A percentile compares a stretch with the other conserved stretches of the same genome.
phyloP scores from a whole-genome alignment of 2,329 filamentous ascomycete genomes.

The Amesomyces nigricolor region DNA sequence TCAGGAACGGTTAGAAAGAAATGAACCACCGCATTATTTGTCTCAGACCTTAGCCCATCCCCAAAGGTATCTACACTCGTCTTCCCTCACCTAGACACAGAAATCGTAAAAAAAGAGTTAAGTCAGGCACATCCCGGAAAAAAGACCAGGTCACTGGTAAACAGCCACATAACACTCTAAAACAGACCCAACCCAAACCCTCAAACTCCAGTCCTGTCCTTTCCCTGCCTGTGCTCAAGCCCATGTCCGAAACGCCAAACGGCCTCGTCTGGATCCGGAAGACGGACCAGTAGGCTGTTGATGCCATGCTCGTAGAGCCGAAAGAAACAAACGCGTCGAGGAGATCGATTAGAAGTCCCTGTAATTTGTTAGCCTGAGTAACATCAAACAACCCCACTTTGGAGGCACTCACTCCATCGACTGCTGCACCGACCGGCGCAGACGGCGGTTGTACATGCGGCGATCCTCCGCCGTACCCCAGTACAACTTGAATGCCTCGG shows the following conservation, averaged over 20 bases:
- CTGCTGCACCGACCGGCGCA: slow-evolving; percentile 70
- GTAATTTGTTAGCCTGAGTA: neutral
- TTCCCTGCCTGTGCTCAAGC: slow-evolving; percentile 1
- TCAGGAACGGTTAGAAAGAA: neutral
- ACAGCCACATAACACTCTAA: slow-evolving; percentile 6
- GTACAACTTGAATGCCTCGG: slow-evolving; percentile 76
- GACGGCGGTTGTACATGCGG: slow-evolving; percentile 75
- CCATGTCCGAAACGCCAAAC: slow-evolving; percentile 20
- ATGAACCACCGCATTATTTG: neutral
- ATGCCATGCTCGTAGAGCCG: slow-evolving; percentile 18
- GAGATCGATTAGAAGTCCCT: slow-evolving; percentile 12
- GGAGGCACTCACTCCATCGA: slow-evolving; percentile 52
- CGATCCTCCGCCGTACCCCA: slow-evolving; percentile 78
- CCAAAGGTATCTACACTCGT: slow-evolving; percentile 2
- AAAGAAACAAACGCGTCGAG: neutral
- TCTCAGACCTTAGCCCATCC: neutral
- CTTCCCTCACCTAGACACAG: neutral
- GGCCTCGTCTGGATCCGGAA: slow-evolving; percentile 1
- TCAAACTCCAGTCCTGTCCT: neutral
- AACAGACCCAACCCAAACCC: slow-evolving; percentile 7
- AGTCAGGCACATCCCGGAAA: neutral
- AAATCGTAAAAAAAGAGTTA: neutral
- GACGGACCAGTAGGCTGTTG: slow-evolving; percentile 9
- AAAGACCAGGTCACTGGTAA: neutral
- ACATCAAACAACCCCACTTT: neutral